Evolutionary conservation across 768 basidiomycete genomes (phyloP).

Genomic region (Suillus cothurnatus): DNA sequence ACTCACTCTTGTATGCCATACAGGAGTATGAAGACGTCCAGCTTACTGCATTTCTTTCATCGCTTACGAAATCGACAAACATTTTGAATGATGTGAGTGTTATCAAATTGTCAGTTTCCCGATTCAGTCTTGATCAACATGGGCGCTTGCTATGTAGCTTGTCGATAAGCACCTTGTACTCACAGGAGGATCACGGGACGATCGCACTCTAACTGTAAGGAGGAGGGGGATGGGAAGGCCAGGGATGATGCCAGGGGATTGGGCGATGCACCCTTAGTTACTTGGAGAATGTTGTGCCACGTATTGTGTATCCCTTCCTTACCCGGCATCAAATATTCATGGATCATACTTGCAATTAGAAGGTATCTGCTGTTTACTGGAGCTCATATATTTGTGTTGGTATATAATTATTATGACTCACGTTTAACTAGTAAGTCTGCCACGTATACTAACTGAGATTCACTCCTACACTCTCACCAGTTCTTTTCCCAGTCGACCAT

Average conservation of each 20-base stretch:
- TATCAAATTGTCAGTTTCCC: slow-evolving; percentile 8
- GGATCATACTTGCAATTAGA: background rate
- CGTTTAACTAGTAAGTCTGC: background rate
- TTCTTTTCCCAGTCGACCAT: background rate
- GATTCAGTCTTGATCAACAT: slow-evolving; percentile 15
- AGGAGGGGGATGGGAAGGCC: slow-evolving; percentile 50
- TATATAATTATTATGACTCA: background rate
- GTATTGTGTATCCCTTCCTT: background rate
- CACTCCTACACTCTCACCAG: background rate
- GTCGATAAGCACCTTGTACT: slow-evolving; percentile 78
- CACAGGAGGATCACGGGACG: slow-evolving; percentile 56
- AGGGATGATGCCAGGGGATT: slow-evolving; percentile 52
- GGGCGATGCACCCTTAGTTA: slow-evolving; percentile 50
- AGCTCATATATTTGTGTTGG: background rate
- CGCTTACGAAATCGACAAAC: slow-evolving; percentile 86
- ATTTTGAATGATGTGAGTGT: slow-evolving; percentile 85
- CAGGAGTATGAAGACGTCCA: slow-evolving; percentile 98
- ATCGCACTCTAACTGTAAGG: slow-evolving; percentile 46
- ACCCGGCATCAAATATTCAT: background rate
- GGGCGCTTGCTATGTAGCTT: slow-evolving; percentile 42
- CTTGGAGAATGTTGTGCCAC: background rate
- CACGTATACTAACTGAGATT: background rate
- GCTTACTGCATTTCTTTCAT: slow-evolving; percentile 84
- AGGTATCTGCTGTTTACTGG: background rate
- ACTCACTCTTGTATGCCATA: slow-evolving; percentile 1